Evolutionary conservation across 352 stramenopile species (phyloP).

Genomic region (Hyaloperonospora brassicae): DNA sequence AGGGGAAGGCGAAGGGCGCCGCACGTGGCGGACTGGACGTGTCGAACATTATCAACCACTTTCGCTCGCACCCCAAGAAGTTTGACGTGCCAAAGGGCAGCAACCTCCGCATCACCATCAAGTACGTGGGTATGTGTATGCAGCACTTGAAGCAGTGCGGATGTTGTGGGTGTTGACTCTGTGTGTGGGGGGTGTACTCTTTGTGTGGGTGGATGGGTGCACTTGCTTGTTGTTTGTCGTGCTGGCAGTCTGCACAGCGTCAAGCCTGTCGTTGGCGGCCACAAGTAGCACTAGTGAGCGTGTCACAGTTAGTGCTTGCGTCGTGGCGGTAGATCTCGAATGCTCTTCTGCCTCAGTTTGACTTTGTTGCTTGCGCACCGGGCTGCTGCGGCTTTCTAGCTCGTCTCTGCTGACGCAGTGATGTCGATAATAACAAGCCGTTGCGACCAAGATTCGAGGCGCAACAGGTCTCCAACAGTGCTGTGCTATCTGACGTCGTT

Average conservation of each 20-base stretch:
- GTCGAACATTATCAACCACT: conserved; percentile 76
- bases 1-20: conserved; percentile 10
- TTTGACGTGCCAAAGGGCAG: conserved; percentile 73
- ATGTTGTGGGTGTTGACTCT: too few relatives aligned
- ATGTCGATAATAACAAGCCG: too few relatives aligned
- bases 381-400: too few relatives aligned
- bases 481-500: too few relatives aligned
- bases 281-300: conserved; percentile 32
- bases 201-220: not conserved
- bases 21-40: conserved; percentile 41
- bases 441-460: too few relatives aligned
- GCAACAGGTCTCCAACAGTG: too few relatives aligned
- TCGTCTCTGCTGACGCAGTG: too few relatives aligned
- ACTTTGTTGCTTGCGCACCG: not conserved
- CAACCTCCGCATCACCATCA: conserved; percentile 76
- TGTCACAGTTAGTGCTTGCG: conserved; percentile 1
- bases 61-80: conserved; percentile 66
- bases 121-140: conserved; percentile 32
- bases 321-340: conserved; percentile 6
- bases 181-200: too few relatives aligned
- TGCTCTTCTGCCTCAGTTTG: conserved; percentile 4
- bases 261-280: conserved; percentile 56
- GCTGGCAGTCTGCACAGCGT: conserved; percentile 51
- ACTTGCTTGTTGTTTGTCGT: conserved; percentile 12
- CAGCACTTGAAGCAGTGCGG: too few relatives aligned